Evolutionary conservation across 2,329 filamentous ascomycete genomes (phyloP), one percentile per base, ranked within the genome.

Genomic region (Penicillium nordicum): DNA sequence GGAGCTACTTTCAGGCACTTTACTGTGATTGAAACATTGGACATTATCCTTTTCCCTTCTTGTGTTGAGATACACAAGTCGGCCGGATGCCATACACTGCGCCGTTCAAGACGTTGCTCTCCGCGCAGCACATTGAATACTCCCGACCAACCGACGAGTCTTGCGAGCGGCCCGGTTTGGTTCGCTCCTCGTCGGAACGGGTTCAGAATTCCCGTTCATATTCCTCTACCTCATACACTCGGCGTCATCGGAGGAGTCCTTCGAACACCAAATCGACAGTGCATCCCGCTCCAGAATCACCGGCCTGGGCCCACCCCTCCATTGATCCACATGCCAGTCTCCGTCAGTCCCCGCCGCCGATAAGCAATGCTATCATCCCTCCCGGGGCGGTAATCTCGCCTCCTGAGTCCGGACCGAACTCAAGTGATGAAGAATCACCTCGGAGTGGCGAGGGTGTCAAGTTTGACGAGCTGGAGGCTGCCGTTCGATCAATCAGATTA

Each of bases 331-430:
- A 79, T 70, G 79, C 79, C 72, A 90, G 85, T 75, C 78, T 95
- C 60, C 85, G 90, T 66, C 89, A 92, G 73, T 95, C 92, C 46
- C 90, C 91, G 16, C 88, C 90, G n/a, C 90, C 91, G 18, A 76
- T 91, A 61, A 90, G 86, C 61, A 86, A 90, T 76, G 82, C 85
- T 57, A 78, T 84, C 61, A 94, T 96, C 73, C 91, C 92, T 41
- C 84, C 85, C 60, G 91, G 90, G 59, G 92, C 90, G 61, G 85
- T 96, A 65, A 89, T 96, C 57, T 97, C 93, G 0, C 93, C 93
- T 36, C 93, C 93, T 10, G 93, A 97, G 67, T 96, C 92, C 34
- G 82, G 84, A 7, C 83, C 84, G 38, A 89, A 88, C 63, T 92
- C 88, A 27, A 92, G 92, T 73, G 92, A 96, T 71, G 91, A 95